Base-by-base conservation (phyloP, 2,329 filamentous ascomycete genomes). In the Hymenoscyphus fraxineus region DNA sequence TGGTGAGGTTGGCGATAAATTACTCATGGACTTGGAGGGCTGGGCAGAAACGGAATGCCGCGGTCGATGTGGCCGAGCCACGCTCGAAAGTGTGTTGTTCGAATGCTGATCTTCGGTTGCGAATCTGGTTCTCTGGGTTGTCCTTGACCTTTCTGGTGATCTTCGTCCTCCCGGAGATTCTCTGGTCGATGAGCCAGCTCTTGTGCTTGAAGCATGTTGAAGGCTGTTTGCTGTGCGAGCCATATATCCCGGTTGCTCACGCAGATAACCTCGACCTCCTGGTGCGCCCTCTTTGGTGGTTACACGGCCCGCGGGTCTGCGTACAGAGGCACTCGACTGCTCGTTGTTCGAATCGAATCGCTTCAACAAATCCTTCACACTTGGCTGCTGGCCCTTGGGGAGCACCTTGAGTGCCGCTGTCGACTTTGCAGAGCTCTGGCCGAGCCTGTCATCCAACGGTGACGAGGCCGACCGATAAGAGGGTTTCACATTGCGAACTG, bases 341-440 rank as follows among this genome's bases (percentile, higher is more conserved):
- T 71, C 69, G 62, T 71, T 79, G 69, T 82, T 86, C 73, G 88
- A 86, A 76, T 94, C 90, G 78, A 94, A 95, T 62, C 85, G 88
- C 76, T 88, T 91, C 72, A 91, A 88, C 67, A 95, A 81, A 73
- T 95, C 91, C 77, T 89, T 92, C 70, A 95, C 90, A 66, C 89
- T 93, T n/a, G 87, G 82, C 60, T 73, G 69, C 22, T 66, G 65
- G 38, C 68, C 54, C 31, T 67, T 70, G 1, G 67, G 47, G 27
- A 65, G 64, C 38, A 69, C 71, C 61, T 73, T 74, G 35, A 70
- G 60, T 10, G 65, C 67, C 6, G 71, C 64, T 16, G 69, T 57
- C 3, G 72, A 68, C 41, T 71, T 76, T 15, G 69, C 62, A 58
- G 60, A 68, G 57, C 60, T 65, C 12, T 71, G 65, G 15, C 54